A percentile compares a stretch with the other conserved stretches of the same genome.
Conservation (phyloP, 1,284 basidiomycete species). For the Ustilago cynodontis region DNA sequence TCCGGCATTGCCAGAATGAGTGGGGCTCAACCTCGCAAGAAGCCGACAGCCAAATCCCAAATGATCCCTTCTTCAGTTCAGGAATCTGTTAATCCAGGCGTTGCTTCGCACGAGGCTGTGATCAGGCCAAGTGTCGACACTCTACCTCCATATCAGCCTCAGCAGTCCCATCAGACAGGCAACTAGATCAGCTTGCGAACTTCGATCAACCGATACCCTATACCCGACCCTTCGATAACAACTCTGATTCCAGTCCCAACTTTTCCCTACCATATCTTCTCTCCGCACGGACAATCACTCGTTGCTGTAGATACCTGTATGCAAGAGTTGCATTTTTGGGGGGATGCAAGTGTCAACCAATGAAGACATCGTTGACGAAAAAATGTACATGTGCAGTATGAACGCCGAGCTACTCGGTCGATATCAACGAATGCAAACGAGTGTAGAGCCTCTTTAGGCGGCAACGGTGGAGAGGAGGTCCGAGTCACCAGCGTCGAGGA, state of each 20-base stretch:
- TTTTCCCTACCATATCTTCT: background rate
- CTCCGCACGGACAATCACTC: background rate
- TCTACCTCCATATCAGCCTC: conserved; percentile 27
- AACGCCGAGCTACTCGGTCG: conserved; percentile 30
- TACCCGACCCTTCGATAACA: background rate
- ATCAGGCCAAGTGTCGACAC: conserved; percentile 23
- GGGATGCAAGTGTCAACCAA: conserved; percentile 16
- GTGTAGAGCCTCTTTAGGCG: conserved; percentile 51
- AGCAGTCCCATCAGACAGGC: background rate
- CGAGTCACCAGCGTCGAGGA: conserved; percentile 96
- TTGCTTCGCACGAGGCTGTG: background rate
- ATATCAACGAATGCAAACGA: conserved; percentile 2
- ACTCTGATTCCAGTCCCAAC: background rate
- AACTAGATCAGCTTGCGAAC: background rate
- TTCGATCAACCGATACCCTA: background rate
- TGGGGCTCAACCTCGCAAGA: conserved; percentile 39
- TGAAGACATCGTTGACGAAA: background rate
- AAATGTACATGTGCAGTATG: conserved; percentile 19
- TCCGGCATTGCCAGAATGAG: conserved; percentile 38
- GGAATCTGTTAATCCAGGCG: background rate
- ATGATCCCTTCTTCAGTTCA: background rate
- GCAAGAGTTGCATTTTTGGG: conserved; percentile 41
- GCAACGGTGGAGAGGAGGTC: conserved; percentile 77
- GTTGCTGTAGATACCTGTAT: conserved; percentile 13
- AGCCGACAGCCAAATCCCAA: background rate